Evolutionary conservation across 106 monocot species (phyloP), one percentile per base, ranked within the genome.

Genomic region (Alisma plantagoaquatica): DNA sequence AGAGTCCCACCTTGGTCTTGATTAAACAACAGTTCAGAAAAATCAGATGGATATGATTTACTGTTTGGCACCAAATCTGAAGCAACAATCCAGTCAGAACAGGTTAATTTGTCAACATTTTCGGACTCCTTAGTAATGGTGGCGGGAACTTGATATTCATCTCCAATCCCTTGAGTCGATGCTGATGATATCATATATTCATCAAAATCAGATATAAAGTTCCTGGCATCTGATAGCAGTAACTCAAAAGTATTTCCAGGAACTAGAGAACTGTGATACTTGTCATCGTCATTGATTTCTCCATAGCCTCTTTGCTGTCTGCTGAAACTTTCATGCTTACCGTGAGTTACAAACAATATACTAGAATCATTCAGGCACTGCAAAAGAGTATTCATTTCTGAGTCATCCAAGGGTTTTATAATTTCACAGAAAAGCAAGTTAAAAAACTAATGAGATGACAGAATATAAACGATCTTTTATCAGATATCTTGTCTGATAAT

Each of bases 121-220:
- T 11, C 14, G 27, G 3, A 16, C 33, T 57, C 23, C 22, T 50
- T 52, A 57, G 31, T 0, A 63, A 33, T 22, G 38, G 2, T 53
- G 12, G 5, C 31, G 15, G 32, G 33, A 33, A 21, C 17, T 35
- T 55, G 17, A 16, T 31, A 35, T 0, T 3, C 19, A 25, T 57
- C 57, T 43, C 43, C 23, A 41, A 25, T n/a, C 3, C 6, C 31
- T 10, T 2, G 33, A 33, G 10, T 23, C 15, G 42, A 57, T 28
- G 57, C 46, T 54, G 75, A 65, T 56, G 74, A 74, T 2, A 75
- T 56, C 51, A 71, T 54, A 1, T 52, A 53, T 59, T 45, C 63
- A 47, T 76, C 76, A 9, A 80, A 62, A 9, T 60, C 85, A 20
- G 70, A 63, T n/a, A 85, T 57, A 73, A 76, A 76, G 33, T 44